A percentile compares a stretch with the other conserved stretches of the same genome.
These are phyloP conservation scores for Leccinum barrowsii DNA, from an alignment of 768 basidiomycete species.

Conservation along the genomic window DNA sequence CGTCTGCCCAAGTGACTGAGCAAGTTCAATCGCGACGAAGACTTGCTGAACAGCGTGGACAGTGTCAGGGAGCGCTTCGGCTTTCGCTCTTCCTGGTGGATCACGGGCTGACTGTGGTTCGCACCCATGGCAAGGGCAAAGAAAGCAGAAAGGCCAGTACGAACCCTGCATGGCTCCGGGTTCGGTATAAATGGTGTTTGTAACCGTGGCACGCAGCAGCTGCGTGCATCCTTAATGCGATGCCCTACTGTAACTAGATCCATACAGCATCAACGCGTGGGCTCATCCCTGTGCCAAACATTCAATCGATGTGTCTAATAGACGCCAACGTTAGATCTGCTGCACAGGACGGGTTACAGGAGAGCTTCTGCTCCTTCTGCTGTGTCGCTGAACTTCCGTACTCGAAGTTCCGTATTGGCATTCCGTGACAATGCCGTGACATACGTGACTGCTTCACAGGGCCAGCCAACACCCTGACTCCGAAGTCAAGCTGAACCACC, in stretches of 20 bases:
- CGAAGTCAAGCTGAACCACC: not conserved
- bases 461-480: not conserved
- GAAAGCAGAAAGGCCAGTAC: not conserved
- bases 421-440: not conserved
- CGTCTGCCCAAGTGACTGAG: constrained; percentile 24
- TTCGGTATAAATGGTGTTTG: constrained; percentile 20
- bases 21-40: constrained; percentile 27
- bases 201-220: constrained; percentile 11
- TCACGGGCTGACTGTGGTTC: constrained; percentile 26
- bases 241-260: constrained; percentile 9
- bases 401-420: not conserved
- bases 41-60: constrained; percentile 23
- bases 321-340: constrained; percentile 5
- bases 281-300: constrained; percentile 6
- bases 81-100: constrained; percentile 21
- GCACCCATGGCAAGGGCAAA: constrained; percentile 21
- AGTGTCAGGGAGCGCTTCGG: constrained; percentile 24
- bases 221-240: constrained; percentile 26
- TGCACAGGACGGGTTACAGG: constrained; percentile 5
- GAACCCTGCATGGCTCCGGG: constrained; percentile 14
- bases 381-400: not conserved
- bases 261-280: constrained; percentile 13
- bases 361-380: not conserved
- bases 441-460: not conserved
- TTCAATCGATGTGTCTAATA: constrained; percentile 2